Conservation (phyloP, 176 grass and related monocot genomes). For the Musa itinerans region DNA sequence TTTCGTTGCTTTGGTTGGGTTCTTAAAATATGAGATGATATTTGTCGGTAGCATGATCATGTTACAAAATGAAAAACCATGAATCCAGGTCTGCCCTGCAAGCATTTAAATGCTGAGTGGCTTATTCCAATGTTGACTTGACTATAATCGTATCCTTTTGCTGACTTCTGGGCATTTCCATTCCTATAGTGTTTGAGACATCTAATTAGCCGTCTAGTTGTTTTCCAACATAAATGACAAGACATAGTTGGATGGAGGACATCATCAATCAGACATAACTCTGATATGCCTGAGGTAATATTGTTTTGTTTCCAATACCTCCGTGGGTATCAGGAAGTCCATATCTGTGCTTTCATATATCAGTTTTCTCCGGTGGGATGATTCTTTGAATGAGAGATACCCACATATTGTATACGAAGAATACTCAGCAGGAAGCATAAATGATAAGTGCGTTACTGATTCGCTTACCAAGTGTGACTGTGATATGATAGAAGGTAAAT, state of each 20-base stretch:
- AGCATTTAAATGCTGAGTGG: conserved; percentile 68
- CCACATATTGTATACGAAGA: conserved; percentile 94
- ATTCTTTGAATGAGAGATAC: conserved; percentile 55
- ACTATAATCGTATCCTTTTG: conserved; percentile 73
- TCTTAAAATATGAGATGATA: conserved; percentile 11
- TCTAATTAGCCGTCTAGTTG: not conserved
- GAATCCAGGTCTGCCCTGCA: conserved; percentile 61
- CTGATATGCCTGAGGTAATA: conserved; percentile 67
- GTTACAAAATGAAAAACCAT: conserved; percentile 28
- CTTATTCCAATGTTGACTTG: conserved; percentile 68
- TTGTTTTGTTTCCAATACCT: not conserved
- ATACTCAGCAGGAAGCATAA: conserved; percentile 50
- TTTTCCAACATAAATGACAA: conserved; percentile 35
- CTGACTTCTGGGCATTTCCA: too few relatives aligned
- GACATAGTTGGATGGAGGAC: conserved; percentile 98
- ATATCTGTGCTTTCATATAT: conserved; percentile 3
- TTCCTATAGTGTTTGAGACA: too few relatives aligned
- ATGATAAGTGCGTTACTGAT: conserved; percentile 34
- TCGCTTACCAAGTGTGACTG: conserved; percentile 18
- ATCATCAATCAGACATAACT: conserved; percentile 73
- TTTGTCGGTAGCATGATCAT: not conserved
- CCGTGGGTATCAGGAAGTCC: not conserved
- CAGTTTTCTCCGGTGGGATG: conserved; percentile 44
- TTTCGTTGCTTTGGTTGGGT: conserved; percentile 2
- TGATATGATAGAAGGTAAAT: conserved; percentile 68